Evolutionary conservation across 2,329 filamentous ascomycete species (phyloP).

Genomic region (Zymoseptoria crescenta): DNA sequence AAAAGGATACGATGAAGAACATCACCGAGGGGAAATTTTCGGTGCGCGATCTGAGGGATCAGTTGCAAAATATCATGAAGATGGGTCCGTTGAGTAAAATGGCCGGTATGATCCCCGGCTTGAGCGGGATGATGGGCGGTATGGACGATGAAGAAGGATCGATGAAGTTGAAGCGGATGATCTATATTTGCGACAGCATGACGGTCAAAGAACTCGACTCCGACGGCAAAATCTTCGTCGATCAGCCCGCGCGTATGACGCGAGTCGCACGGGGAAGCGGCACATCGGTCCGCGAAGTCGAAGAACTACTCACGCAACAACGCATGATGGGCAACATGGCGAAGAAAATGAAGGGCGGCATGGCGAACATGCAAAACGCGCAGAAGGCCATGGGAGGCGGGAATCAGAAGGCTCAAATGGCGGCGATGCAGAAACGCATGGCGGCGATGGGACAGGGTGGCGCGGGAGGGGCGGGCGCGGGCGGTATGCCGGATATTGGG

Average conservation of each 20-base stretch:
- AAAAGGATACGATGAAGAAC: conserved; percentile 99
- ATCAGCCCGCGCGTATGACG: conserved; percentile 88
- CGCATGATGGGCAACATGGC: conserved; percentile 99
- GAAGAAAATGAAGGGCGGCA: conserved; percentile 96
- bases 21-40: conserved; percentile 96
- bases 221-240: conserved; percentile 88
- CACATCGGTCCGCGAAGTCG: conserved; percentile 84
- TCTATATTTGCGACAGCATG: conserved; percentile 98
- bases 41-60: conserved; percentile 85
- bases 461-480: conserved; percentile 51
- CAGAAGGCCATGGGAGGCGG: conserved; percentile 85
- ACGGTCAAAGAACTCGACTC: conserved; percentile 91
- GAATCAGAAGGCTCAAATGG: conserved; percentile 88
- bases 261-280: conserved; percentile 83
- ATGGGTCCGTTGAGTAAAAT: conserved; percentile 97
- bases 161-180: conserved; percentile 91
- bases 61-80: conserved; percentile 98
- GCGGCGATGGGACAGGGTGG: conserved; percentile 79
- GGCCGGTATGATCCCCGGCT: conserved; percentile 96
- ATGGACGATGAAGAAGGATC: conserved; percentile 98
- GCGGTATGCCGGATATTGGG: conserved; percentile 71
- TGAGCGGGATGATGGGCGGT: conserved; percentile 86
- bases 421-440: conserved; percentile 93
- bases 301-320: conserved; percentile 95
- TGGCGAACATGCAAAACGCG: conserved; percentile 94